Conservation (phyloP, 768 basidiomycete species). For the Leccinum uliginosum region DNA sequence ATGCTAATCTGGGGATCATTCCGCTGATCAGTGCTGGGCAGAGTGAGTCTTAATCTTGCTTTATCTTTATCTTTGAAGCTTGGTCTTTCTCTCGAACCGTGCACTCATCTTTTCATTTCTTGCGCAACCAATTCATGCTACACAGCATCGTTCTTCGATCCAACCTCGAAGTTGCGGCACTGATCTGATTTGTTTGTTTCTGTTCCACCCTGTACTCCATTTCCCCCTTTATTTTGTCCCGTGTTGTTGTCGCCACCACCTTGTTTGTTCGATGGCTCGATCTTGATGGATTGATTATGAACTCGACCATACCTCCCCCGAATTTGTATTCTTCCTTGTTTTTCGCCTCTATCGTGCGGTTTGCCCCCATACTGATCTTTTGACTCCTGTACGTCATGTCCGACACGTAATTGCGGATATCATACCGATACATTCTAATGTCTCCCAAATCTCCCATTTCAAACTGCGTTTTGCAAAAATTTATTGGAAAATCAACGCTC, state of each 20-base stretch:
- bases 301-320: slow-evolving; percentile 10
- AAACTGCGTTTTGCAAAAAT: slow-evolving; percentile 1
- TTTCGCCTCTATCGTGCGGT: slow-evolving; percentile 8
- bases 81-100: slow-evolving; percentile 14
- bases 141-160: slow-evolving; percentile 36
- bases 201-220: slow-evolving; percentile 13
- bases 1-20: background rate
- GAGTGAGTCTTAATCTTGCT: slow-evolving; percentile 56
- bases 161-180: slow-evolving; percentile 32
- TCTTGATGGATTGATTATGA: slow-evolving; percentile 14
- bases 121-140: slow-evolving; percentile 12
- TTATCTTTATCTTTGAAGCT: slow-evolving; percentile 20
- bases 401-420: slow-evolving; percentile 27
- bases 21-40: slow-evolving; percentile 28
- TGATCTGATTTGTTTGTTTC: slow-evolving; percentile 29
- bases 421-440: slow-evolving; percentile 17
- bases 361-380: slow-evolving; percentile 13
- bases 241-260: slow-evolving; percentile 18
- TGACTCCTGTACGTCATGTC: slow-evolving; percentile 21
- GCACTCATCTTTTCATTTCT: slow-evolving; percentile 25
- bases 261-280: slow-evolving; percentile 15
- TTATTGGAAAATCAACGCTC: slow-evolving; percentile 8
- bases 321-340: background rate
- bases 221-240: slow-evolving; percentile 9
- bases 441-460: background rate